Conservation (phyloP, 2,329 filamentous ascomycete species). For the Ophiocordyceps camponoti-floridani region DNA sequence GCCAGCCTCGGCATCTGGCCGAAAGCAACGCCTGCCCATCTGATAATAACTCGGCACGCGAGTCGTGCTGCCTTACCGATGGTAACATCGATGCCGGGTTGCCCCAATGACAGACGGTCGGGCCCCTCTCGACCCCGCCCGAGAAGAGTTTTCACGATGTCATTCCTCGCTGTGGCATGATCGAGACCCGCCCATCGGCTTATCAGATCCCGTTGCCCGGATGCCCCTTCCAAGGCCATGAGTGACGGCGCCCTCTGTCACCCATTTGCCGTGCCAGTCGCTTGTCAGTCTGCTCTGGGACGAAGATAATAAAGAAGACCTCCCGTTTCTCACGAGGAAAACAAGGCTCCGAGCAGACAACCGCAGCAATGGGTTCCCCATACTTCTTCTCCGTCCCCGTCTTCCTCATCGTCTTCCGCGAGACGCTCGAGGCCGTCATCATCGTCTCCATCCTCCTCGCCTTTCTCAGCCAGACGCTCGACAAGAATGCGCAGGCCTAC, state of each 20-base stretch:
- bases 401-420: slow-evolving; percentile 83
- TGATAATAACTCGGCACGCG: background rate
- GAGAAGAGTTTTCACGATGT: background rate
- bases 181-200: background rate
- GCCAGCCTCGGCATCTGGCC: too few relatives aligned
- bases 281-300: too few relatives aligned
- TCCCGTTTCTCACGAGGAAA: too few relatives aligned
- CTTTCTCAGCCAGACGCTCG: slow-evolving; percentile 67
- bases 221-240: background rate
- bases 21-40: background rate
- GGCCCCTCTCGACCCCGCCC: too few relatives aligned
- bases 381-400: slow-evolving; percentile 64
- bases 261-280: too few relatives aligned
- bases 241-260: too few relatives aligned
- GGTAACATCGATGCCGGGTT: too few relatives aligned
- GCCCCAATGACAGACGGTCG: too few relatives aligned
- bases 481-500: slow-evolving; percentile 42
- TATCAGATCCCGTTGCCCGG: background rate
- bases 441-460: slow-evolving; percentile 76
- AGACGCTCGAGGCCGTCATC: slow-evolving; percentile 67
- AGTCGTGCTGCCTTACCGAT: background rate
- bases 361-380: slow-evolving; percentile 29
- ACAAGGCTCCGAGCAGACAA: background rate
- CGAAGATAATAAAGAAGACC: too few relatives aligned
- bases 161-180: background rate